Conservation (phyloP, 2,329 filamentous ascomycete species). For the Colletotrichum plurivorum region DNA sequence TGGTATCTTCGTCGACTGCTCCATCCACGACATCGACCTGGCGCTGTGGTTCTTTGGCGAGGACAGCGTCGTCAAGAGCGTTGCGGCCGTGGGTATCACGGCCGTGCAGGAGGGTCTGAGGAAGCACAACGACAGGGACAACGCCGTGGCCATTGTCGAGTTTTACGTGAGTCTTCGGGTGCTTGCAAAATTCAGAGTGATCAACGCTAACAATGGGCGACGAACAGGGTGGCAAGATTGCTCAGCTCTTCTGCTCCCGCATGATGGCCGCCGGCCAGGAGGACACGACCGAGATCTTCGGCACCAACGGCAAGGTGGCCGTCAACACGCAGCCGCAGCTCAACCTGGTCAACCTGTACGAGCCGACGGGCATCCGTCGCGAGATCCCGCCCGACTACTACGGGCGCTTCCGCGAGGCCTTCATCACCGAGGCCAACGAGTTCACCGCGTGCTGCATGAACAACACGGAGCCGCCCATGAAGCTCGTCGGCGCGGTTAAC, state of each 20-base stretch:
- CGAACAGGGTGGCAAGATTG: constrained; percentile 69
- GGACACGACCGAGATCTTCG: constrained; percentile 77
- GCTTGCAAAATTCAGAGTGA: too few species aligned
- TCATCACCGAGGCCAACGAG: constrained; percentile 73
- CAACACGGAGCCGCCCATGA: constrained; percentile 67
- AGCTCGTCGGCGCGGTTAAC: constrained; percentile 69
- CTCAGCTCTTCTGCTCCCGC: constrained; percentile 73
- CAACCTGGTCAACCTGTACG: constrained; percentile 69
- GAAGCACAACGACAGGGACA: constrained; percentile 51
- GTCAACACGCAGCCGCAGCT: constrained; percentile 71
- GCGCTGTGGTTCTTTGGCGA: constrained; percentile 52
- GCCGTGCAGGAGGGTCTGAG: constrained; percentile 50
- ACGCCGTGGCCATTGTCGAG: constrained; percentile 69
- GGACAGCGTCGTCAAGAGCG: constrained; percentile 49
- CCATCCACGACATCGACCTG: constrained; percentile 75
- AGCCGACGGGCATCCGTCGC: constrained; percentile 66
- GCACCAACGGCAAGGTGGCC: constrained; percentile 74
- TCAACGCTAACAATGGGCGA: constrained; percentile 41
- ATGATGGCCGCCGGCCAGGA: constrained; percentile 80
- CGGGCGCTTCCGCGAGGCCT: constrained; percentile 73
- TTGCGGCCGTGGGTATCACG: constrained; percentile 49
- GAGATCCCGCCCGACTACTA: constrained; percentile 75
- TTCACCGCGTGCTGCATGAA: constrained; percentile 73
- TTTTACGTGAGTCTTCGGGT: constrained; percentile 63
- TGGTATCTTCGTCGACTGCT: constrained; percentile 80